A percentile compares a stretch with the other conserved stretches of the same genome.
These are phyloP conservation scores for Ceratocystis cacaofunesta DNA, from an alignment of 2,329 filamentous ascomycete species.

Conservation along the genomic window DNA sequence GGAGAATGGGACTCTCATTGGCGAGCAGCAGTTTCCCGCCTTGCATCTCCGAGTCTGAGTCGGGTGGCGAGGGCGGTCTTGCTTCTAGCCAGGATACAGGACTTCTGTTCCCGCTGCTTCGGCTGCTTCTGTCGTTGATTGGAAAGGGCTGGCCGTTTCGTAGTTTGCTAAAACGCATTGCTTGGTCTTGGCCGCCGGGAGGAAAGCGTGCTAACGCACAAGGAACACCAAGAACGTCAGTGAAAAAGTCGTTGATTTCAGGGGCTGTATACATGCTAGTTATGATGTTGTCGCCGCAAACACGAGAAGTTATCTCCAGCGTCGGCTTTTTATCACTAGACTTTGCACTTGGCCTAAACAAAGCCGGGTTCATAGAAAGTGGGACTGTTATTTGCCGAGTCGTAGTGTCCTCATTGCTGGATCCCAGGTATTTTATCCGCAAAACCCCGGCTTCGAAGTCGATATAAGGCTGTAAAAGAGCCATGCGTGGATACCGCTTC, in stretches of 20 bases:
- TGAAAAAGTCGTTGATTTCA: slow-evolving; percentile 63
- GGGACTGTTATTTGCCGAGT: slow-evolving; percentile 36
- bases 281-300: slow-evolving; percentile 69
- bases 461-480: slow-evolving; percentile 58
- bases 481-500: slow-evolving; percentile 79
- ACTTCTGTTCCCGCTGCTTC: background rate
- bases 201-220: slow-evolving; percentile 79
- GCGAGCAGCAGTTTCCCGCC: slow-evolving; percentile 55
- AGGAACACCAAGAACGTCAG: slow-evolving; percentile 55
- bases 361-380: slow-evolving; percentile 50
- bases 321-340: background rate
- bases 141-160: slow-evolving; percentile 10
- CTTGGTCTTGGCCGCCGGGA: slow-evolving; percentile 42
- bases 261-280: slow-evolving; percentile 54
- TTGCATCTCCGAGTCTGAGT: slow-evolving; percentile 38
- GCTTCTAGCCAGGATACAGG: slow-evolving; percentile 29
- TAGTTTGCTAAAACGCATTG: slow-evolving; percentile 53
- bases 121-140: slow-evolving; percentile 20
- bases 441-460: slow-evolving; percentile 56
- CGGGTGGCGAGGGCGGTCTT: slow-evolving; percentile 36
- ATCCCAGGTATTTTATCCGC: slow-evolving; percentile 38
- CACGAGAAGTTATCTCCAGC: slow-evolving; percentile 36
- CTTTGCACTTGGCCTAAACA: slow-evolving; percentile 29
- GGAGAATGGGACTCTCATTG: slow-evolving; percentile 87
- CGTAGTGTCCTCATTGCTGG: slow-evolving; percentile 19